Percentiles rank a stretch among this genome's conserved stretches.
phyloP scores from a whole-genome alignment of 257 asterid species.

The Thymus quinquecostatus region DNA sequence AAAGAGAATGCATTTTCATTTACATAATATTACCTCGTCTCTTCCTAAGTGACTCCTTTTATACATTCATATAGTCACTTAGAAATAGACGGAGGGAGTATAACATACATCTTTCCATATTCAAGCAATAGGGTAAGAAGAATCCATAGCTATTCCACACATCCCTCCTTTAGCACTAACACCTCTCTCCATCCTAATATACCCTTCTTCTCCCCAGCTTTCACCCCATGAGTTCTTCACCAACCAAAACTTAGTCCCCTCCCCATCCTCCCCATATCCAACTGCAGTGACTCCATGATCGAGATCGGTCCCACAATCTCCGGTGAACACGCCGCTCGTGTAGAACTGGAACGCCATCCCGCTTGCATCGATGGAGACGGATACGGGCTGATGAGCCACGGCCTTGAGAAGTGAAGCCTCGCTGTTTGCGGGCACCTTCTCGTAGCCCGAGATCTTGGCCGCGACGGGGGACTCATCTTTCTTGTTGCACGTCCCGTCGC shows the following conservation, averaged over 20 bases:
- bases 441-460: conserved; percentile 36
- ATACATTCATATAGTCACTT: no score
- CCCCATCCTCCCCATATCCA: conserved; percentile 39
- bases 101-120: neutral
- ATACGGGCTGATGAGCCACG: conserved; percentile 42
- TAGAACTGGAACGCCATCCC: conserved; percentile 44
- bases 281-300: conserved; percentile 50
- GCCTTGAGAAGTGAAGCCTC: conserved; percentile 43
- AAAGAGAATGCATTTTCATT: neutral
- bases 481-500: conserved; percentile 39
- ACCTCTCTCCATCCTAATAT: conserved; percentile 43
- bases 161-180: conserved; percentile 37
- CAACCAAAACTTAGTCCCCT: conserved; percentile 47
- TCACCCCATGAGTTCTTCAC: conserved; percentile 52
- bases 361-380: conserved; percentile 48
- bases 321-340: conserved; percentile 42
- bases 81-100: no score
- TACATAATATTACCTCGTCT: neutral
- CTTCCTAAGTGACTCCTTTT: no score
- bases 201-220: conserved; percentile 51
- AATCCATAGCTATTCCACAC: conserved; percentile 51
- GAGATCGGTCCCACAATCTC: conserved; percentile 40
- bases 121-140: conserved; percentile 46
- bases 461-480: conserved; percentile 32
- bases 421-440: conserved; percentile 42